phyloP scores from a whole-genome alignment of 768 basidiomycete species.

The Hysterangium stoloniferum region DNA sequence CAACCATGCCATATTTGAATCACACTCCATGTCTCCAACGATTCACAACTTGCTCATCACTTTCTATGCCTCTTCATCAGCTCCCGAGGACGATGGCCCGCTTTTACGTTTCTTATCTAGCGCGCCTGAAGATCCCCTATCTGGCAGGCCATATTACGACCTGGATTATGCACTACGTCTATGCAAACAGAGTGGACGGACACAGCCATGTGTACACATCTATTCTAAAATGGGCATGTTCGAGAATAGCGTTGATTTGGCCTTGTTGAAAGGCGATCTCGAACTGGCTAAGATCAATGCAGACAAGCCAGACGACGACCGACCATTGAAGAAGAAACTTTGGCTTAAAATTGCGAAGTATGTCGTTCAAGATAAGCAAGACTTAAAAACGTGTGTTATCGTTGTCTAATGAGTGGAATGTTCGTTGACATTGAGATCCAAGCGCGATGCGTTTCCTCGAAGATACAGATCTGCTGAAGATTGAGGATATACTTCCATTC shows the following conservation, averaged over 20 bases:
- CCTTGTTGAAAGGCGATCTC: slow-evolving; percentile 88
- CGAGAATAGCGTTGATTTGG: slow-evolving; percentile 94
- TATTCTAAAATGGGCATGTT: slow-evolving; percentile 97
- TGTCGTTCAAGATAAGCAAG: slow-evolving; percentile 96
- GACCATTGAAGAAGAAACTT: slow-evolving; percentile 78
- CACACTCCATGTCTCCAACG: slow-evolving; percentile 71
- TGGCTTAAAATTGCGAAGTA: slow-evolving; percentile 99
- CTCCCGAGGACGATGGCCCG: slow-evolving; percentile 60
- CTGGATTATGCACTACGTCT: slow-evolving; percentile 93
- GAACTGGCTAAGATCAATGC: slow-evolving; percentile 94
- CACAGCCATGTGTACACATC: slow-evolving; percentile 89
- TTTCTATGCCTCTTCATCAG: slow-evolving; percentile 56
- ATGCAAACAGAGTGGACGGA: slow-evolving; percentile 75
- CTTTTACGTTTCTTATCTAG: slow-evolving; percentile 76
- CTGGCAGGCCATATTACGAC: slow-evolving; percentile 87
- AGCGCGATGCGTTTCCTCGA: slow-evolving; percentile 98
- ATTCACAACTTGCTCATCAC: slow-evolving; percentile 93
- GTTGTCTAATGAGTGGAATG: background rate
- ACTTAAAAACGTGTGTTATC: slow-evolving; percentile 85
- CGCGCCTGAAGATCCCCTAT: slow-evolving; percentile 75
- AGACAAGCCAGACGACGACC: slow-evolving; percentile 90
- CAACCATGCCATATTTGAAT: slow-evolving; percentile 74
- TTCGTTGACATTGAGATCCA: slow-evolving; percentile 1
- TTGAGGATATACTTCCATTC: slow-evolving; percentile 98
- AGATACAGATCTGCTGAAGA: slow-evolving; percentile 89